A percentile compares a stretch with the other conserved stretches of the same genome.
Conservation (phyloP, 441 rosid species). For the Populus hybrid region DNA sequence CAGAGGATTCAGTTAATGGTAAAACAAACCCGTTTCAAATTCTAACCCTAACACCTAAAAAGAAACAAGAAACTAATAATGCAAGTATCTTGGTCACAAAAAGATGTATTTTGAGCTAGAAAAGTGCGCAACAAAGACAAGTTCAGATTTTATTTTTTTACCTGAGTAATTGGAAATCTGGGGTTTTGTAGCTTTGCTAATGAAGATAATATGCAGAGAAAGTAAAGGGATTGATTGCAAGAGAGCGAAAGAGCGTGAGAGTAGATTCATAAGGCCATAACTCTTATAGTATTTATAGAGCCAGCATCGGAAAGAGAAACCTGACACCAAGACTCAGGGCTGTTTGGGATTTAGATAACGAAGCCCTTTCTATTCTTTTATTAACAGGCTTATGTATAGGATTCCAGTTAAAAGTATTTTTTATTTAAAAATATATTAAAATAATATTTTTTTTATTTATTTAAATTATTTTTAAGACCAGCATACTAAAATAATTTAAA, state of each 20-base stretch:
- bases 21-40: constrained; percentile 8
- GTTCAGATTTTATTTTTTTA: constrained; percentile 8
- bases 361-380: too few species aligned
- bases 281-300: constrained; percentile 24
- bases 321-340: too few species aligned
- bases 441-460: too few species aligned
- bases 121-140: background rate
- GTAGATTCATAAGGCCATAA: constrained; percentile 6
- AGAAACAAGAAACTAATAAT: background rate
- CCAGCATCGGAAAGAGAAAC: background rate
- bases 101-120: constrained; percentile 1
- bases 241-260: background rate
- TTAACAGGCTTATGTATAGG: too few species aligned
- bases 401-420: too few species aligned
- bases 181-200: background rate
- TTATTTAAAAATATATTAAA: too few species aligned
- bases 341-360: too few species aligned
- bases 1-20: background rate
- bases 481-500: too few species aligned
- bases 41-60: constrained; percentile 9
- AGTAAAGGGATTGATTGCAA: background rate
- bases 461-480: too few species aligned
- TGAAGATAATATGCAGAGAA: background rate
- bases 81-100: background rate
- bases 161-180: constrained; percentile 20